Base-by-base conservation (phyloP, 2,329 filamentous ascomycete species). In the Fusarium sublunatum region DNA sequence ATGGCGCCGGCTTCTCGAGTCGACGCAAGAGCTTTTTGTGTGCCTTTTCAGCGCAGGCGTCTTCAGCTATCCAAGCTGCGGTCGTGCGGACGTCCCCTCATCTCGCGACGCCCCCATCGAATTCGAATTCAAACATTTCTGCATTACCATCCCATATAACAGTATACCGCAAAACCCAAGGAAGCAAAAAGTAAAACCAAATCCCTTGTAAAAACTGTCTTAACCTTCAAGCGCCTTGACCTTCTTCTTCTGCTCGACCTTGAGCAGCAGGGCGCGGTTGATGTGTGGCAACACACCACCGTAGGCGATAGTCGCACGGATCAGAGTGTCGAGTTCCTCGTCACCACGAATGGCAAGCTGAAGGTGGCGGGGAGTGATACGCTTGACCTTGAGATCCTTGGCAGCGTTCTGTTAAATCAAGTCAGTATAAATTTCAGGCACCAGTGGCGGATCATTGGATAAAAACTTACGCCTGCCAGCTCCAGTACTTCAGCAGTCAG, bases 381-480 rank as follows among this genome's bases (percentile, higher is more conserved):
- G 95, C 89, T 98, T 99, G 82, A 98, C 95, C 82, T 98, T 99
- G 76, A 98, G 91, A 79, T 99, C 95, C 86, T 98, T 98, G 79
- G 95, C 95, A 50, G 95, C 95, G 78, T 99, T 99, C 87, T 90
- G 72, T 32, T 9, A n/a, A 22, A 34, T 7, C 29, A 15, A n/a
- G 67, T 74, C 39, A 73, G 69, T 42, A 50, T 56, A 61, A 26
- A 62, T 36, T 40, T 6, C 53, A 69, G 63, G 51, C 52, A 61
- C 25, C 46, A 41, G 36, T 13, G 10, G 48, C 51, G 38, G 55
- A 45, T 55, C 43, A 28, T 44, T 24, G 43, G 42, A 56, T 41
- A 22, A 58, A 68, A 62, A 87, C 87, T 81, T 82, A 90, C 87
- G 79, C 95, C 95, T 77, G 95, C 95, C 68, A 99, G 86, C 80